Conservation (phyloP, 352 stramenopile genomes). For the Saprolegnia parasitica region DNA sequence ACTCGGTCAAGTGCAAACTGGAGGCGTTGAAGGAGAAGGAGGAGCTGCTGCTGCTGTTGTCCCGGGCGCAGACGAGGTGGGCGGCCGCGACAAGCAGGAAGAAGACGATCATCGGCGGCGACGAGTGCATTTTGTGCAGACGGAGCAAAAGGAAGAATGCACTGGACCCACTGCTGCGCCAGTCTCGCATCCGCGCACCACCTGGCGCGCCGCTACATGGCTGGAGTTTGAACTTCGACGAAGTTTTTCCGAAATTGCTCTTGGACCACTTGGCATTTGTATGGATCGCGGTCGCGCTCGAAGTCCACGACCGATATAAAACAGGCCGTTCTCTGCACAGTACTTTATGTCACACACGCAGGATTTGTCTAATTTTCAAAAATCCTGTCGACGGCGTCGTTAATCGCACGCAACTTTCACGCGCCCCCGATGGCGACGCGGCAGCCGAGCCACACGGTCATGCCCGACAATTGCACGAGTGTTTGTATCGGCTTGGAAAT, state of each 20-base stretch:
- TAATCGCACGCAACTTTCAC: not conserved
- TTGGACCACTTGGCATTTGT: not conserved
- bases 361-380: not conserved
- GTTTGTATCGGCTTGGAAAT: too few relatives aligned
- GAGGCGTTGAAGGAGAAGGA: not conserved
- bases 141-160: constrained; percentile 9
- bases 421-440: too few relatives aligned
- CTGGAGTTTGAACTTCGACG: constrained; percentile 14
- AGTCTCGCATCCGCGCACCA: not conserved
- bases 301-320: constrained; percentile 7
- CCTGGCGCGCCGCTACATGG: not conserved
- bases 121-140: not conserved
- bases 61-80: not conserved
- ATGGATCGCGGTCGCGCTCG: not conserved
- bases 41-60: not conserved
- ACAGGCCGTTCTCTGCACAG: not conserved
- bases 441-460: not conserved
- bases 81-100: not conserved
- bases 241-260: not conserved
- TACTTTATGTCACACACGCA: constrained; percentile 1
- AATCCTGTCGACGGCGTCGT: not conserved
- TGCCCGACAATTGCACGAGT: not conserved
- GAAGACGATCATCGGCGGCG: constrained; percentile 2
- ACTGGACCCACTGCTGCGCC: not conserved
- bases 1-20: not conserved